phyloP scores from a whole-genome alignment of 495 filamentous ascomycete genomes.

The Penicillium bovifimosum region DNA sequence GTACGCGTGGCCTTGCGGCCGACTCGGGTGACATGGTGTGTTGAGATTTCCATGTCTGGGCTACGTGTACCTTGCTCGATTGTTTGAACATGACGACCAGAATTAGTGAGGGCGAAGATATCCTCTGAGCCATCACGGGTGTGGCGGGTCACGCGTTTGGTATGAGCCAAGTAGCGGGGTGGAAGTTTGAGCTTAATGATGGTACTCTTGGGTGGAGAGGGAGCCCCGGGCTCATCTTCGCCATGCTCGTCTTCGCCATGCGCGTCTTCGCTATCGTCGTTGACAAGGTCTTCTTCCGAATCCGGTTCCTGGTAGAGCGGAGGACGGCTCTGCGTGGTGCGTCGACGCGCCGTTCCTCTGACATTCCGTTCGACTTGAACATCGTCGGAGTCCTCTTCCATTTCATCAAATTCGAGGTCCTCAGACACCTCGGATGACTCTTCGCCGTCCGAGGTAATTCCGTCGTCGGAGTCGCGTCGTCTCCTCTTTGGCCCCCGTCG shows the following conservation, averaged over 20 bases:
- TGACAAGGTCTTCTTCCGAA: slow-evolving; percentile 16
- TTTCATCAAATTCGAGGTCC: slow-evolving; percentile 52
- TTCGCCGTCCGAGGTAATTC: slow-evolving; percentile 61
- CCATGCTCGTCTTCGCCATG: slow-evolving; percentile 45
- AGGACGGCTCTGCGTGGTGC: slow-evolving; percentile 48
- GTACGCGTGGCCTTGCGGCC: slow-evolving; percentile 50
- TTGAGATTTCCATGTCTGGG: slow-evolving; percentile 50
- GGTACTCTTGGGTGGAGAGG: slow-evolving; percentile 31
- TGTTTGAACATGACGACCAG: slow-evolving; percentile 64
- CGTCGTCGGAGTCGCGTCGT: slow-evolving; percentile 53
- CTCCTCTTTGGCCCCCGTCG: slow-evolving; percentile 46
- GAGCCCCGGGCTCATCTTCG: slow-evolving; percentile 26
- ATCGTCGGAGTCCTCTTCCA: slow-evolving; percentile 59
- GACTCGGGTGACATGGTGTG: slow-evolving; percentile 50
- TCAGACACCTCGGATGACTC: slow-evolving; percentile 14
- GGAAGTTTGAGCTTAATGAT: slow-evolving; percentile 44
- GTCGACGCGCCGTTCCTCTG: slow-evolving; percentile 65
- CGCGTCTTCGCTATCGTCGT: slow-evolving; percentile 39
- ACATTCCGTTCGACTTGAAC: slow-evolving; percentile 56
- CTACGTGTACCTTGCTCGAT: slow-evolving; percentile 57
- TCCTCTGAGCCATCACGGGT: slow-evolving; percentile 55
- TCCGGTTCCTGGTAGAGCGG: slow-evolving; percentile 35
- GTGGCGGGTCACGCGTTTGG: slow-evolving; percentile 52
- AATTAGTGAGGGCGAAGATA: slow-evolving; percentile 64
- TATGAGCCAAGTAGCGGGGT: slow-evolving; percentile 20